These are phyloP conservation scores for Chernovozyma sophiae-reginae DNA, from an alignment of 1,139 yeast genomes.

Conservation along the genomic window DNA sequence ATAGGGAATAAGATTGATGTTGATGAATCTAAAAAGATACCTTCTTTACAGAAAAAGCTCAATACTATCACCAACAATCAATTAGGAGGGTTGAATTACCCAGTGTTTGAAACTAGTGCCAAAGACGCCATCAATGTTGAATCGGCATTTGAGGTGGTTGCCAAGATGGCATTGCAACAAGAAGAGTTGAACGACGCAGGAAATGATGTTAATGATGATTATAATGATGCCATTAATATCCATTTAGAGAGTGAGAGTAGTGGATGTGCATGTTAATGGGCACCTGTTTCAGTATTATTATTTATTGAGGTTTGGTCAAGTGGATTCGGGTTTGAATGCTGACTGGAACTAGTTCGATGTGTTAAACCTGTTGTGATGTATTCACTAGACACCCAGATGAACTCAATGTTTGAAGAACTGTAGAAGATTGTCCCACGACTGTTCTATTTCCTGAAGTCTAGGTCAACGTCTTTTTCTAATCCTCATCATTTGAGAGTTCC, in stretches of 20 bases:
- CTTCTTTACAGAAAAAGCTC: conserved; percentile 74
- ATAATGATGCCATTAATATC: conserved; percentile 92
- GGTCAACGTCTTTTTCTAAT: too few species aligned
- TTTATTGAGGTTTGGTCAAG: too few species aligned
- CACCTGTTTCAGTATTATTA: too few species aligned
- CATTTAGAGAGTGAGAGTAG: conserved; percentile 79
- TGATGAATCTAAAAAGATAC: conserved; percentile 84
- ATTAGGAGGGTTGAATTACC: conserved; percentile 73
- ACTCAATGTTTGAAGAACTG: too few species aligned
- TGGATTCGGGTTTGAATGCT: too few species aligned
- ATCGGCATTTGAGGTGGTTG: conserved; percentile 92
- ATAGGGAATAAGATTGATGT: conserved; percentile 94
- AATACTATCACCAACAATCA: conserved; percentile 76
- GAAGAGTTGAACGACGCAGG: conserved; percentile 87
- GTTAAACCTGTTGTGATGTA: too few species aligned
- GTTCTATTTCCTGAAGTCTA: too few species aligned
- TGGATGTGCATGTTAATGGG: conserved; percentile 71
- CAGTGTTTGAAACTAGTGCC: conserved; percentile 92
- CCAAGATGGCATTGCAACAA: conserved; percentile 88
- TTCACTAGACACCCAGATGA: too few species aligned
- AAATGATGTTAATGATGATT: conserved; percentile 69
- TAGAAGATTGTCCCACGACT: too few species aligned
- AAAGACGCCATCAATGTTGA: conserved; percentile 93
- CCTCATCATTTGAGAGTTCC: too few species aligned
- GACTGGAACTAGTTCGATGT: too few species aligned